phyloP scores from a whole-genome alignment of 164 flowering plant genomes.

The Vitis riparia region DNA sequence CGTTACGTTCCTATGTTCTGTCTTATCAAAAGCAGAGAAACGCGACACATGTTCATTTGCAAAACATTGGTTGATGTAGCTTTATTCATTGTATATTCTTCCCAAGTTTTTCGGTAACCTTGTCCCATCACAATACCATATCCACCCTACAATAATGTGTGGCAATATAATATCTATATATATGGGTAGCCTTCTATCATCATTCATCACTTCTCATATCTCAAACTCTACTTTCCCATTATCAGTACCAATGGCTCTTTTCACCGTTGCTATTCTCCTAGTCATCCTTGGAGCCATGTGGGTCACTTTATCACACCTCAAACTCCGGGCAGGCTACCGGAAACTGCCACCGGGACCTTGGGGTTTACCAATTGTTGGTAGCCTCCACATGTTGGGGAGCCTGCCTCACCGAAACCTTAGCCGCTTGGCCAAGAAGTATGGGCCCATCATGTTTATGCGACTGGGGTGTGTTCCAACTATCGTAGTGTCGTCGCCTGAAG shows the following conservation, averaged over 20 bases:
- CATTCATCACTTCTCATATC: too few species aligned
- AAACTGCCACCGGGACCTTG: slow-evolving; percentile 26
- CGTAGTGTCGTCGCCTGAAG: slow-evolving; percentile 20
- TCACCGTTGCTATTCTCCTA: background rate
- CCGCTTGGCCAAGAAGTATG: slow-evolving; percentile 16
- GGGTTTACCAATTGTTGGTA: slow-evolving; percentile 27
- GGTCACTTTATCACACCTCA: background rate
- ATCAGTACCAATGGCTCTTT: background rate
- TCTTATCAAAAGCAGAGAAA: too few species aligned
- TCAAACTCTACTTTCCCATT: too few species aligned
- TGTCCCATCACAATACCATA: too few species aligned
- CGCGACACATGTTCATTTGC: too few species aligned
- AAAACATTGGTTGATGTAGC: too few species aligned
- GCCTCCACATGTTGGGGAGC: slow-evolving; percentile 23
- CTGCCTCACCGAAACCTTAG: slow-evolving; percentile 21
- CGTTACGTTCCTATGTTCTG: too few species aligned
- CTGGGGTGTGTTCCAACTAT: slow-evolving; percentile 22
- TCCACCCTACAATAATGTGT: too few species aligned
- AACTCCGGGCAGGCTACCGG: background rate
- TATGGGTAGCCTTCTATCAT: too few species aligned
- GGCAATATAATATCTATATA: too few species aligned
- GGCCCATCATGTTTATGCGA: slow-evolving; percentile 25
- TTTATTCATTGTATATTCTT: too few species aligned
- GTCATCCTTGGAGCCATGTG: background rate
- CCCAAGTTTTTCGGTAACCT: too few species aligned